These are phyloP conservation scores for Hypoxylon sp. DNA, from an alignment of 2,329 filamentous ascomycete species.

Conservation along the genomic window DNA sequence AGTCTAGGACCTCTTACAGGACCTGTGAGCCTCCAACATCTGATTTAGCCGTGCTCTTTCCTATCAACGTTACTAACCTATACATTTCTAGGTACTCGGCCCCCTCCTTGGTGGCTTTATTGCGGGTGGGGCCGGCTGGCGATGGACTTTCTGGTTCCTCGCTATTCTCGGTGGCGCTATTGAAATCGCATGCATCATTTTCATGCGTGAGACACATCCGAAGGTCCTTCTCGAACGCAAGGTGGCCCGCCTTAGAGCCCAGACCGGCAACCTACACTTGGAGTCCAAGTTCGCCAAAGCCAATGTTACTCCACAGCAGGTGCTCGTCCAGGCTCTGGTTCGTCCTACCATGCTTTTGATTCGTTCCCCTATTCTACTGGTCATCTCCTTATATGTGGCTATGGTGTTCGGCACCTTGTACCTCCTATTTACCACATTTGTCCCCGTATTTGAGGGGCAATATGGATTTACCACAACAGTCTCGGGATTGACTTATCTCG, in stretches of 20 bases:
- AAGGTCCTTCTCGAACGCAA: slow-evolving; percentile 57
- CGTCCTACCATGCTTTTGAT: slow-evolving; percentile 58
- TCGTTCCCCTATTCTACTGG: slow-evolving; percentile 54
- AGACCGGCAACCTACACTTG: slow-evolving; percentile 62
- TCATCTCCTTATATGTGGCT: slow-evolving; percentile 53
- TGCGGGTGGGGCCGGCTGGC: slow-evolving; percentile 53
- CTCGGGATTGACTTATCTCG: slow-evolving; percentile 58
- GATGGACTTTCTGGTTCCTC: slow-evolving; percentile 58
- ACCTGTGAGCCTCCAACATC: slow-evolving; percentile 45
- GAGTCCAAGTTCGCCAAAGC: slow-evolving; percentile 62
- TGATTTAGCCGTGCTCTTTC: neutral
- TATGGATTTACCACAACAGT: slow-evolving; percentile 57
- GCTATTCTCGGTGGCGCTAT: slow-evolving; percentile 53
- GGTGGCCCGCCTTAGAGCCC: slow-evolving; percentile 56
- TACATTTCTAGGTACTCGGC: slow-evolving; percentile 43
- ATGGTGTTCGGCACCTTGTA: slow-evolving; percentile 57
- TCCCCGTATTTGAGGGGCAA: slow-evolving; percentile 56
- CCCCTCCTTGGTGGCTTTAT: slow-evolving; percentile 56
- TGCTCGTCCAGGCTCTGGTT: slow-evolving; percentile 46
- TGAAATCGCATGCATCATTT: slow-evolving; percentile 52
- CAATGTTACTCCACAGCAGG: slow-evolving; percentile 14
- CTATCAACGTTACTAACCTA: neutral
- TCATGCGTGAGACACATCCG: slow-evolving; percentile 58
- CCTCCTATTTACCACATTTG: slow-evolving; percentile 60
- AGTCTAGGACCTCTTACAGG: slow-evolving; percentile 55